Conservation (phyloP, 2,329 filamentous ascomycete species). For the Aspergillus quadrilineatus region DNA sequence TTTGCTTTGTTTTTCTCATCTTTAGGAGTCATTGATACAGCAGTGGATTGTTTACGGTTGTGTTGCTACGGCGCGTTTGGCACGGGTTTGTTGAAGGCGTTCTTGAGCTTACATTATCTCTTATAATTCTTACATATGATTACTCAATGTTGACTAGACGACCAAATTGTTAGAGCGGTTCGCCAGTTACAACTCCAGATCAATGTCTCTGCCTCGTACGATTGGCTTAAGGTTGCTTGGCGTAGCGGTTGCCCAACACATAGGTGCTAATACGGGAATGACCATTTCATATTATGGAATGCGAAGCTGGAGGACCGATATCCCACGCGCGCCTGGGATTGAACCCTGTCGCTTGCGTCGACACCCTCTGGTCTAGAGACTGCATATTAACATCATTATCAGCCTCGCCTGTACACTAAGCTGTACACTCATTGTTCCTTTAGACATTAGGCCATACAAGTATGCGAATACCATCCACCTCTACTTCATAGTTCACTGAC, state of each 20-base stretch:
- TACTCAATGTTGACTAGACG: neutral
- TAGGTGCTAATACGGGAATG: too few species aligned
- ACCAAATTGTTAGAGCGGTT: neutral
- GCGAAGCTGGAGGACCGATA: too few species aligned
- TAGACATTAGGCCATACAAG: too few species aligned
- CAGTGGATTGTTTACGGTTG: neutral
- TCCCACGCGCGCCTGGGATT: too few species aligned
- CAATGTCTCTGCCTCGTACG: neutral
- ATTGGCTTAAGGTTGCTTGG: neutral
- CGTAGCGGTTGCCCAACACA: too few species aligned
- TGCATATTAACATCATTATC: too few species aligned
- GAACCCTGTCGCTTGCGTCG: too few species aligned
- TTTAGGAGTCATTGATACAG: neutral
- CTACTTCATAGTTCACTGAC: neutral
- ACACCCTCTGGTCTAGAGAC: too few species aligned
- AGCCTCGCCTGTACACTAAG: too few species aligned
- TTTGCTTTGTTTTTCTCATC: neutral
- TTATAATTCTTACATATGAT: neutral
- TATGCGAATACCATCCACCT: conserved; percentile 39
- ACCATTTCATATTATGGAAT: too few species aligned
- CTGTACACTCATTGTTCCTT: too few species aligned
- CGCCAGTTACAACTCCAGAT: neutral
- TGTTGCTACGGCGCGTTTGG: neutral
- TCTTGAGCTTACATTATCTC: neutral
- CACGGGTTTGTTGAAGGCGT: conserved; percentile 6